Base-by-base conservation (phyloP, 164 flowering plant genomes). In the Macadamia integrifolia region DNA sequence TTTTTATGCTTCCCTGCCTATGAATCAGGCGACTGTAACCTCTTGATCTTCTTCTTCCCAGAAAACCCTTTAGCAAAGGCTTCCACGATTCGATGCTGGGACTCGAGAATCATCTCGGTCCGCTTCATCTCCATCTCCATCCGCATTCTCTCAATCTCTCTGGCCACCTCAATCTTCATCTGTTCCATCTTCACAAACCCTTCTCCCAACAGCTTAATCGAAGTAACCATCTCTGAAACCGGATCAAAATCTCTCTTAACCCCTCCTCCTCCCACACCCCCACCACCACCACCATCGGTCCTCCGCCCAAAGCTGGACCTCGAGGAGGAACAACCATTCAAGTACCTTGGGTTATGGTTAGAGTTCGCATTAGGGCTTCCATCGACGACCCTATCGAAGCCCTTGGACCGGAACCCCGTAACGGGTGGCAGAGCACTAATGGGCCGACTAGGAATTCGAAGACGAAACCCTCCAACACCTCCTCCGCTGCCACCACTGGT, bases 81-180 rank as follows among this genome's bases (percentile, higher is more conserved):
- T 62, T 86, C 88, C 69, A 86, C 84, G 57, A 84, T 80, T 70
- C 83, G 68, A 68, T 84, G 86, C 71, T 86, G 90, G 0, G 90
- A 84, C 28, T 86, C 87, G 56, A 86, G 68, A 48, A 86, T 82
- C 88, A 86, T 85, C 69, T 83, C 81, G 0, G 86, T 81, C 49
- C 83, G 73, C 79, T 86, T 86, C 83, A 82, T 76, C 75, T 86
- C 90, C 87, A 82, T 83, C 62, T 86, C 88, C 90, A 86, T 86
- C 32, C 85, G 62, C 88, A 82, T 84, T 9, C 75, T 70, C 73
- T 86, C 88, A 0, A 80, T 77, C 77, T 84, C 85, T 69, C 85
- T 69, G 10, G 80, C 84, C 90, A 86, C 83, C 69, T 82, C 82
- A 81, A 87, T 87, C 78, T 85, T 87, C 82, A 76, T 80, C 72